Evolutionary conservation across 2,329 filamentous ascomycete genomes (phyloP).

Genomic region (Cadophora sp.): DNA sequence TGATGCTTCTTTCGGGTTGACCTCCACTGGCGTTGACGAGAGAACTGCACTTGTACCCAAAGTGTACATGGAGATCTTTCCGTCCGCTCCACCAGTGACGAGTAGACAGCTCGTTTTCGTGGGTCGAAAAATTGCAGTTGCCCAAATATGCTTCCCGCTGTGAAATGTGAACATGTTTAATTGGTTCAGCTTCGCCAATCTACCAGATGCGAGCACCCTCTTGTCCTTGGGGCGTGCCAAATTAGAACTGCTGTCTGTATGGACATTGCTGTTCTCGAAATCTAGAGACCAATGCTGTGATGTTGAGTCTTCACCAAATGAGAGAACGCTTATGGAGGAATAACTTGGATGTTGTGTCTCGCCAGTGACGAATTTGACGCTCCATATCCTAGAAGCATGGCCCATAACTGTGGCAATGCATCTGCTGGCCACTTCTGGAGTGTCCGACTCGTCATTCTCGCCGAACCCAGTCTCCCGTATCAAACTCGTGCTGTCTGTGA

Average conservation of each 20-base stretch:
- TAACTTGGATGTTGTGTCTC: slow-evolving; percentile 8
- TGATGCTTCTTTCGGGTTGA: not conserved
- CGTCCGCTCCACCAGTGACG: slow-evolving; percentile 86
- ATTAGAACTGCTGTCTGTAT: too few species aligned
- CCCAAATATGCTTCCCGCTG: slow-evolving; percentile 91
- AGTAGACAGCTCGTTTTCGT: slow-evolving; percentile 13
- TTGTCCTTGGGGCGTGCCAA: not conserved
- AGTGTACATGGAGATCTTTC: slow-evolving; percentile 59
- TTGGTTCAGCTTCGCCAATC: slow-evolving; percentile 53
- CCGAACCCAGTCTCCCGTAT: slow-evolving; percentile 69
- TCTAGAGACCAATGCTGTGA: slow-evolving; percentile 69
- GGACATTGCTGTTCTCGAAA: slow-evolving; percentile 2
- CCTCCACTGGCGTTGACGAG: not conserved
- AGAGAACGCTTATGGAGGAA: slow-evolving; percentile 63
- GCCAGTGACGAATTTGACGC: slow-evolving; percentile 68
- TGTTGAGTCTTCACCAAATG: slow-evolving; percentile 86
- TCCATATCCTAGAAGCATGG: slow-evolving; percentile 90
- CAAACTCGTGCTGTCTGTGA: not conserved
- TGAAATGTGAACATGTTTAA: slow-evolving; percentile 68
- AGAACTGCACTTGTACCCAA: slow-evolving; percentile 13
- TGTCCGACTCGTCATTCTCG: slow-evolving; percentile 45
- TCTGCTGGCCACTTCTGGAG: slow-evolving; percentile 49
- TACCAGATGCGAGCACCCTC: not conserved
- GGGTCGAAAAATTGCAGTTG: slow-evolving; percentile 58
- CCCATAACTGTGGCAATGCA: slow-evolving; percentile 79